A percentile compares a stretch with the other conserved stretches of the same genome.
phyloP scores from a whole-genome alignment of 805 yeast species.

The Metschnikowia santaceciliae region DNA sequence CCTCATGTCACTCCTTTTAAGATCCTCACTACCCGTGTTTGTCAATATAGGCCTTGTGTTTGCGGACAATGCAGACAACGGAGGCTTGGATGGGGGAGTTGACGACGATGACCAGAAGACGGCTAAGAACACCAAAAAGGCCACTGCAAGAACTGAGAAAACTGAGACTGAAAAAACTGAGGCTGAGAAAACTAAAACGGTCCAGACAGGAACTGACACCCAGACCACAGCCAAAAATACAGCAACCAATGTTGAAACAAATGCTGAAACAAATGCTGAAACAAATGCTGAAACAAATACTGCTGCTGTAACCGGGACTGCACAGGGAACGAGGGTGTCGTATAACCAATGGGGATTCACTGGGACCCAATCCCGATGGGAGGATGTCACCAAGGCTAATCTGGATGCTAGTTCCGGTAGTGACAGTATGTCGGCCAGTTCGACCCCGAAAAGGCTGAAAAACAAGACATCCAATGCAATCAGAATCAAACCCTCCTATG shows the following conservation, averaged over 20 bases:
- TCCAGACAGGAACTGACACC: not conserved
- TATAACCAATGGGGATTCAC: conserved; percentile 43
- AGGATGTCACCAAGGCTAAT: conserved; percentile 12
- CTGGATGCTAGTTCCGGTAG: not conserved
- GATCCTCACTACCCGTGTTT: conserved; percentile 8
- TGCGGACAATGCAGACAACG: conserved; percentile 9
- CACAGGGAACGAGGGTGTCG: conserved; percentile 15
- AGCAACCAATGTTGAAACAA: not conserved
- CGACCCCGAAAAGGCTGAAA: conserved; percentile 3
- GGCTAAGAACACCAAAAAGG: not conserved
- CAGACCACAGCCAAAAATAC: not conserved
- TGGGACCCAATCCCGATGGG: conserved; percentile 38
- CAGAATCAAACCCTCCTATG: not conserved
- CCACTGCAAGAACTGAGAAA: not conserved
- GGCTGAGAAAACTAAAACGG: not conserved
- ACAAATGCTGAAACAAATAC: not conserved
- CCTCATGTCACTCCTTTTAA: conserved; percentile 12
- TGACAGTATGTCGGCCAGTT: conserved; percentile 7
- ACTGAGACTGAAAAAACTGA: not conserved
- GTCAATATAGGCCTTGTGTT: conserved; percentile 13
- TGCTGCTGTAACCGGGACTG: conserved; percentile 1
- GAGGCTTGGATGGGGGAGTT: conserved; percentile 14
- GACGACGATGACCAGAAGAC: not conserved
- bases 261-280: not conserved
- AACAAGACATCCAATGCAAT: conserved; percentile 4